A percentile compares a stretch with the other conserved stretches of the same genome.
Evolutionary conservation across 176 grass and related monocot genomes (phyloP).

Genomic region (Pontederia paniculata): DNA sequence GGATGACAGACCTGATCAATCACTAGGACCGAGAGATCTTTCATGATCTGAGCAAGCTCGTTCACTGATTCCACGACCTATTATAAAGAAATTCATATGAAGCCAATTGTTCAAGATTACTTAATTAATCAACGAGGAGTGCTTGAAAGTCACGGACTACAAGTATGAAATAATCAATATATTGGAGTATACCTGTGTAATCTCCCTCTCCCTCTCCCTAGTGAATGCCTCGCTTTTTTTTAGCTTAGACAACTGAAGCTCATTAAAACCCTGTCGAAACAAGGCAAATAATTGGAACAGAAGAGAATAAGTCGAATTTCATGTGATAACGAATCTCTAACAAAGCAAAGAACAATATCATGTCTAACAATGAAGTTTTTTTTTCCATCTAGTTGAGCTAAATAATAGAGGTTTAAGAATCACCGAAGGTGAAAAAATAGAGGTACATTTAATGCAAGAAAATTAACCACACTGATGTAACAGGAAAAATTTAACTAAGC

Average conservation of each 20-base stretch:
- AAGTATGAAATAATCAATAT: too few relatives aligned
- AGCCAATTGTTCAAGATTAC: not conserved
- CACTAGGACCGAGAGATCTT: not conserved
- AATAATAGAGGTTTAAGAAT: too few relatives aligned
- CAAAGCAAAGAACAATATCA: too few relatives aligned
- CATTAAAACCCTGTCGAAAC: conserved; percentile 77
- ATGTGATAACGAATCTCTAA: too few relatives aligned
- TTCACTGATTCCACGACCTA: not conserved
- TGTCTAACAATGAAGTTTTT: not conserved
- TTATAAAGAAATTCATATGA: not conserved
- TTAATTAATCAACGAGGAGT: too few relatives aligned
- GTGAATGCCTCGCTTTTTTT: conserved; percentile 90
- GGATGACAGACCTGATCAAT: not conserved
- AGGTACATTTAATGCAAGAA: too few relatives aligned
- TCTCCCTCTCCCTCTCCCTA: conserved; percentile 96
- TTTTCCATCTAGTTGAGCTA: too few relatives aligned
- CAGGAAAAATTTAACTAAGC: not conserved
- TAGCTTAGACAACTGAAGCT: conserved; percentile 79
- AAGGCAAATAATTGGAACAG: too few relatives aligned
- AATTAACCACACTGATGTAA: too few relatives aligned
- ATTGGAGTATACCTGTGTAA: conserved; percentile 42
- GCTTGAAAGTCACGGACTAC: too few relatives aligned
- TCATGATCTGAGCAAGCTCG: not conserved
- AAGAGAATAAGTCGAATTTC: too few relatives aligned
- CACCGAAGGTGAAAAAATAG: too few relatives aligned